These are phyloP conservation scores for Chenopodium berlandieri DNA, from an alignment of 148 eudicot species.

Conservation along the genomic window DNA sequence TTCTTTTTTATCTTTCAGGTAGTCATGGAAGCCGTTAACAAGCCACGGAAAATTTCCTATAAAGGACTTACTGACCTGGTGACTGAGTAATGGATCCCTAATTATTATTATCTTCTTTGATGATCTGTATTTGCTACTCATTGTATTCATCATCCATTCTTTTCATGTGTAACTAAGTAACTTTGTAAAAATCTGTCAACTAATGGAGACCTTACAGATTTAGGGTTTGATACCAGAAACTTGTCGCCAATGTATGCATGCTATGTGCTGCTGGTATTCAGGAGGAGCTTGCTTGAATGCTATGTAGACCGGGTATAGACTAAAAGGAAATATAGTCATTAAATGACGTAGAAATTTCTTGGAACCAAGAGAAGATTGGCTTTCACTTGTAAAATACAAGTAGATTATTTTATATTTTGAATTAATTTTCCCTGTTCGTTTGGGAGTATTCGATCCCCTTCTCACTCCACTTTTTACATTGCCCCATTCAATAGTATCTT, in stretches of 20 bases:
- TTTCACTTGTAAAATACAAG: no score
- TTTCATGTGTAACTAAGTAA: not conserved
- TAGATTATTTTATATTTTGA: not conserved
- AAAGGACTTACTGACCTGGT: conserved; percentile 96
- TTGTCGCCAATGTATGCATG: no score
- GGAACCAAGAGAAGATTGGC: conserved; percentile 2
- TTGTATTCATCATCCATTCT: not conserved
- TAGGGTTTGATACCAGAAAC: not conserved
- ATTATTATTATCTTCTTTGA: conserved; percentile 11
- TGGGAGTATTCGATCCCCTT: not conserved
- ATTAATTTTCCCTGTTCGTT: not conserved
- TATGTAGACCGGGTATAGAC: not conserved
- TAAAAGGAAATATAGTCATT: not conserved
- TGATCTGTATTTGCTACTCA: conserved; percentile 8
- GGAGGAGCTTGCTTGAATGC: not conserved
- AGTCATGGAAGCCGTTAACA: conserved; percentile 96
- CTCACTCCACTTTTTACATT: not conserved
- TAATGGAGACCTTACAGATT: not conserved
- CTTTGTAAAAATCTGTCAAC: not conserved
- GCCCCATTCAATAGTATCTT: not conserved
- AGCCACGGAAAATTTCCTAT: conserved; percentile 80
- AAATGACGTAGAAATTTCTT: no score
- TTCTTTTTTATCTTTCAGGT: conserved; percentile 48
- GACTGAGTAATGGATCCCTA: conserved; percentile 66
- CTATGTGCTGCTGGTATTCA: no score